Evolutionary conservation across 202 grass and related monocot genomes (phyloP), one percentile per base, ranked within the genome.

Genomic region (Sporobolus alterniflorus): DNA sequence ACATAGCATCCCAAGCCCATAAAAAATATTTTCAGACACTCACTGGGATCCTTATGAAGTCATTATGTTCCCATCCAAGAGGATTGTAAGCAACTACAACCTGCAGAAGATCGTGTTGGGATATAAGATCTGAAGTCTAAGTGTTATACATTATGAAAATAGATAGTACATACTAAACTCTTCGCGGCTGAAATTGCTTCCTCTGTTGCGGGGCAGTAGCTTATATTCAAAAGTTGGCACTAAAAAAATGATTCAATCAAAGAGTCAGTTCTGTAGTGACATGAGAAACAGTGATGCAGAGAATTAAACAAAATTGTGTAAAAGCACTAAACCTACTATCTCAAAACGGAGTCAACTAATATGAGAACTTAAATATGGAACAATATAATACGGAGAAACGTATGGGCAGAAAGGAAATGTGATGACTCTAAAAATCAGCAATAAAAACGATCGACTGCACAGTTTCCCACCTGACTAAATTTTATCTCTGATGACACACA

Each of bases 141-240:
- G 10, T 36, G 17, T 3, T 78, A 68, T 69, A 40, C 47, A 67
- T 82, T 85, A 70, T 71, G 30, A 39, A 25, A 54, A 56, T 41
- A 87, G 32, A 83, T 65, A 51, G 47, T 83, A 84, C 84, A 72
- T 89, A 98, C 95, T 79, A 98, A 93, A 67, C 62, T 89, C 80
- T 88, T 91, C 43, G 51, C 69, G 46, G 48, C 57, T 65, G 86
- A 89, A 85, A 91, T 89, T 65, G 77, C 71, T 86, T 94, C 48
- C 80, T 98, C 95, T 21, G 92, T 94, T 79, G 92, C 55, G 88
- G 92, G 92, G 49, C 95, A 98, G 82, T 98, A 94, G 86, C 95
- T 98, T 89, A 98, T 93, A 89, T 98, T 98, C 40, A 98, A 84
- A 21, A 98, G 91, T 82, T 87, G 81, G 76, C 95, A 98, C 95